phyloP scores from a whole-genome alignment of 371 early-diverging fungal species.

The Mucor piriformis region DNA sequence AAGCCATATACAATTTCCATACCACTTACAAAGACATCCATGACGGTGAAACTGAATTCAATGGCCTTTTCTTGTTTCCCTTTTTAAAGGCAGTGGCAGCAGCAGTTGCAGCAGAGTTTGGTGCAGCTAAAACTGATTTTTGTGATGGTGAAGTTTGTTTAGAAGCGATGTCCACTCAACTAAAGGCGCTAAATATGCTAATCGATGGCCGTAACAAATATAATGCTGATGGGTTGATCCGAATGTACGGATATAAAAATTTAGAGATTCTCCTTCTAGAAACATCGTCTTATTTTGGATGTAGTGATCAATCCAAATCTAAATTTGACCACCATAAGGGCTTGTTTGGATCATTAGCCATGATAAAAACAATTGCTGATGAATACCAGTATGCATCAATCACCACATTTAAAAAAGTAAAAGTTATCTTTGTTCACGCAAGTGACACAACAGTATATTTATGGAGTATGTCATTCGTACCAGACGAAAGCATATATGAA shows the following conservation, averaged over 20 bases:
- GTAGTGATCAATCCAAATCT: constrained; percentile 18
- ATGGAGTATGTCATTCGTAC: constrained; percentile 2
- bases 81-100: constrained; percentile 15
- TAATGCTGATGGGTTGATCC: constrained; percentile 17
- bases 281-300: constrained; percentile 22
- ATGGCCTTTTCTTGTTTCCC: constrained; percentile 16
- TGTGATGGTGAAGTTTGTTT: constrained; percentile 19
- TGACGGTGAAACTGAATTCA: constrained; percentile 12
- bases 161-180: constrained; percentile 16
- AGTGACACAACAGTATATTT: constrained; percentile 10
- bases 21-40: constrained; percentile 11
- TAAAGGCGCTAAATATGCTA: constrained; percentile 9
- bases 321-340: constrained; percentile 28
- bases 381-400: constrained; percentile 8
- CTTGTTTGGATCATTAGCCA: constrained; percentile 15
- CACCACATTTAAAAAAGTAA: constrained; percentile 1
- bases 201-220: constrained; percentile 12
- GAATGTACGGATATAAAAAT: constrained; percentile 7
- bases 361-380: constrained; percentile 24
- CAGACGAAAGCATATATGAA: constrained; percentile 7
- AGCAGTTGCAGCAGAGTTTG: constrained; percentile 12
- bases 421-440: constrained; percentile 18
- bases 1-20: constrained; percentile 11
- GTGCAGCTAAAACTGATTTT: constrained; percentile 11
- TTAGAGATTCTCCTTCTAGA: constrained; percentile 22